phyloP scores from a whole-genome alignment of 169 alveolate genomes.

The Perkinsus marinus region DNA sequence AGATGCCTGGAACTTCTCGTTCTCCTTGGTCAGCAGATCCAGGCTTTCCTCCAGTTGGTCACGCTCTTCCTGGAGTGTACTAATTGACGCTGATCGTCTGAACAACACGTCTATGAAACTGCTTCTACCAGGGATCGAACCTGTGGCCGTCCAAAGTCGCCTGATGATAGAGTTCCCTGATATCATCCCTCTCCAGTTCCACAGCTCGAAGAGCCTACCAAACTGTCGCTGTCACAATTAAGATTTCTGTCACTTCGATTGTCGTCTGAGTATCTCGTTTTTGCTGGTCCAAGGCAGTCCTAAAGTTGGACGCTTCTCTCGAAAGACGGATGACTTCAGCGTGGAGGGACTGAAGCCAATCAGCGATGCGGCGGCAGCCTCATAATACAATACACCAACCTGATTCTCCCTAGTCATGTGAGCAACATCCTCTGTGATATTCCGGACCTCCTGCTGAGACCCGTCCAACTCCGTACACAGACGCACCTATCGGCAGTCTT shows the following conservation, averaged over 20 bases:
- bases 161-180: not conserved
- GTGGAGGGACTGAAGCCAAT: not conserved
- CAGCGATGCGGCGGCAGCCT: not conserved
- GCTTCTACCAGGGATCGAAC: not conserved
- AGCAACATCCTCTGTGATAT: not conserved
- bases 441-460: not conserved
- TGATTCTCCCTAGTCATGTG: not conserved
- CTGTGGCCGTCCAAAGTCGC: not conserved
- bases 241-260: not conserved
- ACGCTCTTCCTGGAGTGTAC: not conserved
- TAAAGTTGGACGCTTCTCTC: not conserved
- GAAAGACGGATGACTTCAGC: not conserved
- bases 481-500: not conserved
- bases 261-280: not conserved
- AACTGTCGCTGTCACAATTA: not conserved
- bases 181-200: not conserved
- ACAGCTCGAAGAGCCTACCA: not conserved
- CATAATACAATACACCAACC: not conserved
- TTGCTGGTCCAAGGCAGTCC: not conserved
- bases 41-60: not conserved
- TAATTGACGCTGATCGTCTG: not conserved
- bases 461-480: not conserved
- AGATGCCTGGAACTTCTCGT: not conserved
- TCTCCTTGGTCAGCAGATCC: not conserved
- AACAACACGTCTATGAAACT: not conserved